Evolutionary conservation across 352 stramenopile genomes (phyloP), one percentile per base, ranked within the genome.

Genomic region (Pythium diclinum): DNA sequence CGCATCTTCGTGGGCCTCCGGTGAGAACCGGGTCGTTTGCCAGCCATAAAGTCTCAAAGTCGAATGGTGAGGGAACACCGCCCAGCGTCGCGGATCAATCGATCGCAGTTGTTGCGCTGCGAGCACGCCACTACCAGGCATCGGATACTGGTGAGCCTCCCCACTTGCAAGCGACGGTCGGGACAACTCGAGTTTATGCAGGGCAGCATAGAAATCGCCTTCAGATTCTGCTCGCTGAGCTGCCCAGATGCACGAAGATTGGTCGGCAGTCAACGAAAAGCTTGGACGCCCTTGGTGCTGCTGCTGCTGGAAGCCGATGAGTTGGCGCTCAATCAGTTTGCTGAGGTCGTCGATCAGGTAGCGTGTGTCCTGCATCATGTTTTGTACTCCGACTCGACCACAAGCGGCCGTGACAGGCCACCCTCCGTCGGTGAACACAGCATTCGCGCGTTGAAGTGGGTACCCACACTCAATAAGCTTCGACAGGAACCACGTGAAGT

Each of bases 381-480:
- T 65, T n/a, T 63, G 63, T 6, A 85, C 46, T 38, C 74, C 59
- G 56, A 73, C 38, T 23, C 56, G 40, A 1, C 47, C 48, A 21
- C 72, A 78, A 1, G 73, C 65, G 0, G 63, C 46, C 17, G 34
- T 34, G 54, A 82, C 55, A 3, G 52, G 54, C n/a, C 60, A 65
- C 17, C 67, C 56, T 10, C 72, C 74, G 54, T 76, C 72, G 30
- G 73, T 65, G 28, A 79, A 77, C 19, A 85, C 42, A 13, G 71
- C 70, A 34, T 81, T 79, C 14, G 56, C 56, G 32, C 74, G 68
- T 6, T 72, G 69, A 40, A 85, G 34, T 10, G 77, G 74, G 61
- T 81, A 85, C 1, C 77, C 77, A 51, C 79, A 76, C 13, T 71
- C 66, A 4, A 79, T 63, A 42, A 85, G 61, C 46, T 83, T 80